Evolutionary conservation across 164 flowering plant species (phyloP), one percentile per base, ranked within the genome.

Genomic region (Liriodendron chinense): DNA sequence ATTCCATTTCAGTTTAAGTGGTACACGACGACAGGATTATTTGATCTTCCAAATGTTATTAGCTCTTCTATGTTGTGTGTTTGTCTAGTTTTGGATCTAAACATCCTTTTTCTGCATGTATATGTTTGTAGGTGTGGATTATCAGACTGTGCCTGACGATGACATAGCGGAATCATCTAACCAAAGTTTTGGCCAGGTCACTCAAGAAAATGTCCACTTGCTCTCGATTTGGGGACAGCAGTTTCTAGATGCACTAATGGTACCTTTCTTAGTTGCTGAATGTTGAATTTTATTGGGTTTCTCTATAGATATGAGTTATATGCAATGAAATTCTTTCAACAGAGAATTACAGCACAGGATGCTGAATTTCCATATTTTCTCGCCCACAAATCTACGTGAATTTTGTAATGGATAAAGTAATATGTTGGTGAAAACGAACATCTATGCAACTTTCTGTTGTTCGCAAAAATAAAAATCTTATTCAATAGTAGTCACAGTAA

Each of bases 141-240:
- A 90, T 87, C 86, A 84, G 61, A 74, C 73, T 47, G 73, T 91
- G 66, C 82, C 89, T 18, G 61, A 20, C 67, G 69, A 69, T 75
- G 91, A 86, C 74, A 23, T 67, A 23, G 81, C 82, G 77, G 92
- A 87, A 75, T 74, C 83, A 65, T 89, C 89, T 70, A 34, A 73
- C 18, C 79, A 68, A 56, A 75, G 72, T 74, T 64, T 63, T 74
- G 59, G 71, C 12, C 82, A 85, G 48, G 66, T 1, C 20, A 34
- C 21, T 74, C 50, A 24, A 20, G 83, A 80, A 72, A 82, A 80
- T 72, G 49, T 70, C 71, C 61, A 75, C 75, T 23, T 89, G 69
- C 73, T 87, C 71, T 67, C 84, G 69, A 63, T 87, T 62, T 94
- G 98, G 98, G 87, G 82, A 73, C 78, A 88, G 68, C 98, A 93